Conservation (phyloP, 176 grass and related monocot species). For the Elymus sibiricus region DNA sequence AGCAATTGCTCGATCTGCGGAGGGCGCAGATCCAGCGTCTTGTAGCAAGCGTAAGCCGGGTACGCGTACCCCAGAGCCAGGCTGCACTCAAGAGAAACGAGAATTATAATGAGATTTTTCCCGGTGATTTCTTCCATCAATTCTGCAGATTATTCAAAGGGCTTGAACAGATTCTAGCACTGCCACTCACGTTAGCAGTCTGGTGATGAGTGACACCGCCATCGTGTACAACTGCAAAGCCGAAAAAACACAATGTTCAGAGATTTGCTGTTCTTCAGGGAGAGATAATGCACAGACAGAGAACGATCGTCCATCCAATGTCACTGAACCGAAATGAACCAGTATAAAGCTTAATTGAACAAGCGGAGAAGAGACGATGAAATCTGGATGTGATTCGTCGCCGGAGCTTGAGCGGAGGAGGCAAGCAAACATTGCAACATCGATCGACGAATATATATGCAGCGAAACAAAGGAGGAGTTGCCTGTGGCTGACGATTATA, state of each 20-base stretch:
- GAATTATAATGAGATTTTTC: neutral
- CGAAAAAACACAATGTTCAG: neutral
- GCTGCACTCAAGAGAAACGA: neutral
- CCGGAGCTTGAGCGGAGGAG: neutral
- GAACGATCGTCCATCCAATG: neutral
- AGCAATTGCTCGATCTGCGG: slow-evolving; percentile 50
- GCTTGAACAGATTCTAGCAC: neutral
- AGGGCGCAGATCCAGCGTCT: slow-evolving; percentile 57
- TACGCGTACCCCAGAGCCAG: slow-evolving; percentile 62
- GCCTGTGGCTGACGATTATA: neutral
- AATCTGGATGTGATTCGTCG: neutral
- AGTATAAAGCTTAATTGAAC: too few species aligned
- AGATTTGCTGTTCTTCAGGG: neutral
- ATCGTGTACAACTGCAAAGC: slow-evolving; percentile 30
- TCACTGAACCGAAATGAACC: neutral
- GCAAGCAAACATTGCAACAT: neutral
- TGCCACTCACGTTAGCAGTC: slow-evolving; percentile 59
- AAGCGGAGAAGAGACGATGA: neutral
- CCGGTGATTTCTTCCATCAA: neutral
- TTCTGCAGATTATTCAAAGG: neutral
- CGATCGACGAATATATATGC: neutral
- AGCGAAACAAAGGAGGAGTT: neutral
- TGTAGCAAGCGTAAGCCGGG: slow-evolving; percentile 80
- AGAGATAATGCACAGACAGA: neutral
- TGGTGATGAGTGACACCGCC: slow-evolving; percentile 56